Conservation (phyloP, 1,139 yeast species). For the Taphrina confusa region DNA sequence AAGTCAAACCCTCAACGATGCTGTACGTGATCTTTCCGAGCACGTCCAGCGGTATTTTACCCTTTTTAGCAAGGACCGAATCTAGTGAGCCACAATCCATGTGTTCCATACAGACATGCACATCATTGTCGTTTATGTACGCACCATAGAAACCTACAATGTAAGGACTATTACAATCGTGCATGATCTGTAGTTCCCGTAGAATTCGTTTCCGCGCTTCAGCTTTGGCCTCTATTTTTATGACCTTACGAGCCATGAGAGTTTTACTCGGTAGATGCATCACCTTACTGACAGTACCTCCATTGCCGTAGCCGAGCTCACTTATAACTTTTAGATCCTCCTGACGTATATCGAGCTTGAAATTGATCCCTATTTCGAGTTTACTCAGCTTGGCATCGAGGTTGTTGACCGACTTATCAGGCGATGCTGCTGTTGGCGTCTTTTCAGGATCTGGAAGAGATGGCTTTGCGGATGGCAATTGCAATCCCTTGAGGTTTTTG, state of each 20-base stretch:
- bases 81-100: constrained; percentile 98
- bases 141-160: constrained; percentile 93
- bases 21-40: constrained; percentile 74
- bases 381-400: constrained; percentile 45
- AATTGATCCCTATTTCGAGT: constrained; percentile 54
- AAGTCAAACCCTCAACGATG: constrained; percentile 74
- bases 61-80: constrained; percentile 60
- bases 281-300: constrained; percentile 88
- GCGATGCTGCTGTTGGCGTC: constrained; percentile 38
- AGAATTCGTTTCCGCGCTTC: constrained; percentile 81
- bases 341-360: constrained; percentile 57
- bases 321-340: constrained; percentile 73
- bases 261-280: constrained; percentile 84
- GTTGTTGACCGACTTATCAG: constrained; percentile 38
- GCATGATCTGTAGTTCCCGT: constrained; percentile 84
- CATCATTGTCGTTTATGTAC: constrained; percentile 67
- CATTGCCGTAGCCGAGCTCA: constrained; percentile 85
- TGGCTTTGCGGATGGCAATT: constrained; percentile 52
- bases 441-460: constrained; percentile 38
- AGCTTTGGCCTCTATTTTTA: constrained; percentile 81
- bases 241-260: constrained; percentile 84
- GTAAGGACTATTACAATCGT: constrained; percentile 77
- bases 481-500: constrained; percentile 71
- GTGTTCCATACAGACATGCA: constrained; percentile 96
- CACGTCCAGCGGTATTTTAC: constrained; percentile 66